A percentile compares a stretch with the other conserved stretches of the same genome.
These are phyloP conservation scores for Entomortierella lignicola DNA, from an alignment of 192 early-diverging fungal genomes.

Conservation along the genomic window DNA sequence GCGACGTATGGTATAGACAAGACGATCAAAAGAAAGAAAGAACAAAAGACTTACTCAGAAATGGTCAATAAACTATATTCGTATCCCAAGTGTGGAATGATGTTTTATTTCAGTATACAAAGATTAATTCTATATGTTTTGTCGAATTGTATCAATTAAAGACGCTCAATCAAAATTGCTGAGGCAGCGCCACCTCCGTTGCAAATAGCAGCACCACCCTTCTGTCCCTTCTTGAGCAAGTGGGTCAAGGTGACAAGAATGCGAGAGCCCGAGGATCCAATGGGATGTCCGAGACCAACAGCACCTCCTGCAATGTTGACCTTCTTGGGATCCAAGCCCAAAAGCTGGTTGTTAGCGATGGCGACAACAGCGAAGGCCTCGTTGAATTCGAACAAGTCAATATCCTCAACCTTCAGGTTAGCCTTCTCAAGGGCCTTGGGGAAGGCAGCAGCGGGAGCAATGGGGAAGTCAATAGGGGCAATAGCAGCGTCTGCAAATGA, in stretches of 20 bases:
- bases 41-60: no score
- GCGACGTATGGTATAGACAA: no score
- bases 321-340: constrained; percentile 75
- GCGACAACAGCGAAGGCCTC: constrained; percentile 97
- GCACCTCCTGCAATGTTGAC: constrained; percentile 88
- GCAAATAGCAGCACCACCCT: constrained; percentile 84
- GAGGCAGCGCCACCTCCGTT: constrained; percentile 87
- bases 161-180: constrained; percentile 73
- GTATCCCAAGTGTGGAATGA: background rate
- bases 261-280: constrained; percentile 85
- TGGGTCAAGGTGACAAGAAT: constrained; percentile 87
- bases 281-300: constrained; percentile 83
- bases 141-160: constrained; percentile 17
- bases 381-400: constrained; percentile 95
- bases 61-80: no score
- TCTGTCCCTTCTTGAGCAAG: constrained; percentile 84
- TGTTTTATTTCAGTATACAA: constrained; percentile 5
- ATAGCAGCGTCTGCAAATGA: constrained; percentile 93
- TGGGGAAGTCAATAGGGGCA: constrained; percentile 92
- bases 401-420: constrained; percentile 82
- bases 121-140: background rate
- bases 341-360: constrained; percentile 89
- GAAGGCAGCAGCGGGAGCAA: constrained; percentile 92
- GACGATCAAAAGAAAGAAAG: no score
- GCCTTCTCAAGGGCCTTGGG: constrained; percentile 94